Evolutionary conservation across 495 filamentous ascomycete genomes (phyloP), one percentile per base, ranked within the genome.

Genomic region (Extremus antarcticus): DNA sequence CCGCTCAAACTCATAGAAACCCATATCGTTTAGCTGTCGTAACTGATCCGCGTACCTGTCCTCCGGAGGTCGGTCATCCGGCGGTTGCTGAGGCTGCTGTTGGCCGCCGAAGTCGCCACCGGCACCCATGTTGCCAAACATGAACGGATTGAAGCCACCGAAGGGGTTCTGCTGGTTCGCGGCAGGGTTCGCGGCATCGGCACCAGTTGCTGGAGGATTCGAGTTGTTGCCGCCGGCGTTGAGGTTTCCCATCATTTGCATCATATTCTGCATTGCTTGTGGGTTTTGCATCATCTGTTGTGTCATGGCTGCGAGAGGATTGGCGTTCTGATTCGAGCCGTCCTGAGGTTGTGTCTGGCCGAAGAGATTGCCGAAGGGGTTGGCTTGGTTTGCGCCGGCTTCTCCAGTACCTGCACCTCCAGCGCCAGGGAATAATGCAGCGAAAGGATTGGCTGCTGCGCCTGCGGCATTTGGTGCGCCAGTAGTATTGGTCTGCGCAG

Each of bases 21-120:
- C 94, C 94, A 99, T 99, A 51, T 97, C 92, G 66, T 99, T 97
- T 58, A 99, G 71, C 66, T 96, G 91, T 46, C 88, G 76, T 47
- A 99, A 73, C 66, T 99, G 94, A 15, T 86, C 82, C 7, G 85
- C 89, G 58, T 94, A 99, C 58, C 87, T 75, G 65, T 96, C 94
- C 75, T 97, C 94, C 0, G 91, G 92, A 17, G 92, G 89, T 56
- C 90, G 77, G 64, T 76, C 91, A 68, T 97, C 94, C 29, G 51
- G 51, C 3, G 73, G 64, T 7, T 87, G 82, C 4, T 77, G 71
- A 16, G 78, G 67, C 2, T 82, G 66, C 17, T 46, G 49, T 20
- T 54, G 57, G 8, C 50, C 43, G 24, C 56, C 54, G 32, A 57
- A 41, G 32, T 54, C 21, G 46, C 45, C 60, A 43, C 54, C 15